Evolutionary conservation across 148 eudicot genomes (phyloP).

Genomic region (Nyssa sinensis): DNA sequence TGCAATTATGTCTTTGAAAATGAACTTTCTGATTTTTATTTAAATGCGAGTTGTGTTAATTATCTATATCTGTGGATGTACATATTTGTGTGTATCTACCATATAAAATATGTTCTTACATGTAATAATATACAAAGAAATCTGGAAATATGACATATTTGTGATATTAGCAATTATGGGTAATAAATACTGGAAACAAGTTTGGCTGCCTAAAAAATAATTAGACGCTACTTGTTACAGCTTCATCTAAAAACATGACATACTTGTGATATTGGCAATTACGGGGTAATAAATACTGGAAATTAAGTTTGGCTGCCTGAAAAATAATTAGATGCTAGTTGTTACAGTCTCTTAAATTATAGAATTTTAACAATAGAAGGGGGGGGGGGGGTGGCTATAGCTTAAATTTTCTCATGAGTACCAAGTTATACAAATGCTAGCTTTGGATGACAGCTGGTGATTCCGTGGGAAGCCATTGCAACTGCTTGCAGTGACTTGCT

Average conservation of each 20-base stretch:
- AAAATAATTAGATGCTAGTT: not conserved
- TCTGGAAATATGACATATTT: too few relatives aligned
- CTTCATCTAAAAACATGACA: too few relatives aligned
- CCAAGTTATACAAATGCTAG: constrained; percentile 13
- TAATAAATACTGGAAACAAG: not conserved
- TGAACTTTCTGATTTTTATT: too few relatives aligned
- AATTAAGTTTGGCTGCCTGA: not conserved
- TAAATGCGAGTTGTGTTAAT: too few relatives aligned
- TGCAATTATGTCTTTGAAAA: too few relatives aligned
- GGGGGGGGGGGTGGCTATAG: not conserved
- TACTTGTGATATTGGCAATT: too few relatives aligned
- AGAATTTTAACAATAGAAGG: too few relatives aligned
- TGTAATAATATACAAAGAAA: not conserved
- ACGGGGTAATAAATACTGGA: not conserved
- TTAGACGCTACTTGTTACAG: too few relatives aligned
- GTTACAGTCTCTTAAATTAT: not conserved
- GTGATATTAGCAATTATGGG: too few relatives aligned
- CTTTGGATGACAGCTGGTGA: constrained; percentile 64
- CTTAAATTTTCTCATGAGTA: not conserved
- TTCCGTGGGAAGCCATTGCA: constrained; percentile 90
- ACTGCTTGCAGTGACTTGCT: constrained; percentile 56
- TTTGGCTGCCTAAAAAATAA: not conserved
- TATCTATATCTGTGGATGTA: too few relatives aligned
- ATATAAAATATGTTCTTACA: not conserved
- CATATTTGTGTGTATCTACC: too few relatives aligned